A percentile compares a stretch with the other conserved stretches of the same genome.
These are phyloP conservation scores for Alternaria sp. DNA, from an alignment of 2,329 filamentous ascomycete species.

Conservation along the genomic window DNA sequence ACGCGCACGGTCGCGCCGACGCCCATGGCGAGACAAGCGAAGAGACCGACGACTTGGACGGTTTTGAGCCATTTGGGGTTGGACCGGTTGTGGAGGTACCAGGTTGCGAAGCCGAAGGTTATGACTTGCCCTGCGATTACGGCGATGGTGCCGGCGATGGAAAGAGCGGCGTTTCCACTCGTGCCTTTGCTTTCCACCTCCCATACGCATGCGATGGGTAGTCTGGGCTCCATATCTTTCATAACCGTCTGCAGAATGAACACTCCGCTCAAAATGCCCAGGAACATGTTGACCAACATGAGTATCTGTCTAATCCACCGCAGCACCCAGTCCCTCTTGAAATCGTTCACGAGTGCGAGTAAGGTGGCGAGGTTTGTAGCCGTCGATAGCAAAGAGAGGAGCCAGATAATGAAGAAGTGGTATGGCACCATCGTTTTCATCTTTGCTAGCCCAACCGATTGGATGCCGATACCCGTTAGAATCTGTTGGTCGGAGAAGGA, in stretches of 20 bases:
- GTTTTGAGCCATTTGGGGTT: slow-evolving; percentile 61
- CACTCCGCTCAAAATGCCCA: slow-evolving; percentile 63
- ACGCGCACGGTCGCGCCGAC: slow-evolving; percentile 65
- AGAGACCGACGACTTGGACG: slow-evolving; percentile 61
- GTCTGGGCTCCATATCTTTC: slow-evolving; percentile 58
- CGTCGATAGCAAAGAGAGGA: slow-evolving; percentile 68
- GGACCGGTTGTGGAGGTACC: slow-evolving; percentile 66
- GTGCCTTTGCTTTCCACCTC: slow-evolving; percentile 48
- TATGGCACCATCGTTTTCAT: slow-evolving; percentile 66
- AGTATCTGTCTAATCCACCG: slow-evolving; percentile 69
- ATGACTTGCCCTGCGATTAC: slow-evolving; percentile 65
- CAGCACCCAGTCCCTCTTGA: slow-evolving; percentile 70
- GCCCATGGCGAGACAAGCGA: slow-evolving; percentile 60
- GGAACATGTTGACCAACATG: slow-evolving; percentile 69
- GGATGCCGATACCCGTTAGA: slow-evolving; percentile 72
- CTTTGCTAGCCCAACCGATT: slow-evolving; percentile 67
- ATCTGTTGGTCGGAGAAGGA: slow-evolving; percentile 73
- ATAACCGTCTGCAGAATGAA: slow-evolving; percentile 64
- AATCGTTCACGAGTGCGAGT: slow-evolving; percentile 69
- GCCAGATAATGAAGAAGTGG: slow-evolving; percentile 76
- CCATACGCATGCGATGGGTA: slow-evolving; percentile 70
- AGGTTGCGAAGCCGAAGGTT: slow-evolving; percentile 66
- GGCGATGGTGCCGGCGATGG: slow-evolving; percentile 65
- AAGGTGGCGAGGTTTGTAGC: slow-evolving; percentile 70
- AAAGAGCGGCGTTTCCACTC: slow-evolving; percentile 54